Evolutionary conservation across 2,329 filamentous ascomycete species (phyloP).

Genomic region (Diplodia scrobiculata): DNA sequence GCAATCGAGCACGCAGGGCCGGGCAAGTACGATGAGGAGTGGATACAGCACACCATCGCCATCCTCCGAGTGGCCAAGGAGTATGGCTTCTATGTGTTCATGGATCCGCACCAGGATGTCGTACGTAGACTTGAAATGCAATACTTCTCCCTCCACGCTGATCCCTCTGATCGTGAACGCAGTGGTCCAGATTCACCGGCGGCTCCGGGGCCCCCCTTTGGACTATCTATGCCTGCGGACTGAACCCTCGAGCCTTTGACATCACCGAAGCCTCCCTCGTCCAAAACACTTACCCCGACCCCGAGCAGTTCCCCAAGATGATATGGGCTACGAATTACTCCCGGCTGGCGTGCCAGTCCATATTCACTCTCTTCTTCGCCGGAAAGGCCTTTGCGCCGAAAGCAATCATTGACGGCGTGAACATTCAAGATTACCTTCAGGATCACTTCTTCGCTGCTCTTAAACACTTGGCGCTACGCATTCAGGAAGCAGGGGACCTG

Average conservation of each 20-base stretch:
- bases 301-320: slow-evolving; percentile 92
- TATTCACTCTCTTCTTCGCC: slow-evolving; percentile 93
- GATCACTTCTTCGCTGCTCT: slow-evolving; percentile 80
- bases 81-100: slow-evolving; percentile 95
- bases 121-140: slow-evolving; percentile 54
- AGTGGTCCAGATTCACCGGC: slow-evolving; percentile 93
- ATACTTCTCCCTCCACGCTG: background rate
- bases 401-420: slow-evolving; percentile 89
- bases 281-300: slow-evolving; percentile 88
- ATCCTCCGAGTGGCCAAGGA: slow-evolving; percentile 79
- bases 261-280: slow-evolving; percentile 89
- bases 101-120: slow-evolving; percentile 99
- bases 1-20: slow-evolving; percentile 93
- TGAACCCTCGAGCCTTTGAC: slow-evolving; percentile 83
- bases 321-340: slow-evolving; percentile 99
- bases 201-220: slow-evolving; percentile 96
- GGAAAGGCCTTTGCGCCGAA: slow-evolving; percentile 92
- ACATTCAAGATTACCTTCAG: slow-evolving; percentile 95
- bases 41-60: slow-evolving; percentile 86
- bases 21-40: slow-evolving; percentile 89
- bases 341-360: slow-evolving; percentile 79
- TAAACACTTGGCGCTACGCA: slow-evolving; percentile 76
- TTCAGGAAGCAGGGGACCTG: slow-evolving; percentile 86
- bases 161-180: slow-evolving; percentile 34
- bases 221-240: slow-evolving; percentile 91